These are phyloP conservation scores for Trichomonascus vanleenenianus DNA, from an alignment of 805 yeast genomes.

Conservation along the genomic window DNA sequence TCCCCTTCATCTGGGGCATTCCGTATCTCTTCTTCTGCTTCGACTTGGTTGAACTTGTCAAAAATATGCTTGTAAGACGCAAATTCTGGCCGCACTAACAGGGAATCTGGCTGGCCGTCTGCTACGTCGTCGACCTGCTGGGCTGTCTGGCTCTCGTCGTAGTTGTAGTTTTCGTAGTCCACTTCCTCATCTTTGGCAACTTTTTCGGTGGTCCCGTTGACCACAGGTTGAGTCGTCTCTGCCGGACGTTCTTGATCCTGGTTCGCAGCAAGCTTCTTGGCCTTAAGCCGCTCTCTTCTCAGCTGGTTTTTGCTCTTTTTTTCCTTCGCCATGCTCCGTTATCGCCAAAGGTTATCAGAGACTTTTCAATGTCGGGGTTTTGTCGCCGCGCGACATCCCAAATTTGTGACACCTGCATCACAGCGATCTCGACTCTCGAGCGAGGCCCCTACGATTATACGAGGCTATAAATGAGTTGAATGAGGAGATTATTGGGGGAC, in stretches of 20 bases:
- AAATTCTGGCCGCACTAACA: slow-evolving; percentile 27
- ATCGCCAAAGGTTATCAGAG: no score
- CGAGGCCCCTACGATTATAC: no score
- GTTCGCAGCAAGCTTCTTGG: slow-evolving; percentile 20
- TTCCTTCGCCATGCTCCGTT: slow-evolving; percentile 18
- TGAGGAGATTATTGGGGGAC: no score
- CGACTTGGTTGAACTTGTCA: slow-evolving; percentile 26
- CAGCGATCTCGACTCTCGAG: background rate
- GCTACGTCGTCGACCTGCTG: slow-evolving; percentile 6
- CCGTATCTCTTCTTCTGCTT: slow-evolving; percentile 15
- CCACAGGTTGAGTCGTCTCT: background rate
- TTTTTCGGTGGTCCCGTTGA: background rate
- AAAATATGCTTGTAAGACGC: slow-evolving; percentile 31
- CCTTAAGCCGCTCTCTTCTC: slow-evolving; percentile 37
- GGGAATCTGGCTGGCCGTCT: slow-evolving; percentile 21
- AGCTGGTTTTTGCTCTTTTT: slow-evolving; percentile 33
- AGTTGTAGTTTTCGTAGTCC: background rate
- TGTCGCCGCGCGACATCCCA: background rate
- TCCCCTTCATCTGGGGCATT: slow-evolving; percentile 18
- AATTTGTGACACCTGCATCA: no score
- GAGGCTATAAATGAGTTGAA: no score
- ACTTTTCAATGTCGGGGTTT: slow-evolving; percentile 2
- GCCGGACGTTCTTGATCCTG: background rate
- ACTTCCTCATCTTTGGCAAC: slow-evolving; percentile 3
- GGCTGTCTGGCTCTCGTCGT: slow-evolving; percentile 3